Base-by-base conservation (phyloP, 176 grass and related monocot species). In the Typha latifolia region DNA sequence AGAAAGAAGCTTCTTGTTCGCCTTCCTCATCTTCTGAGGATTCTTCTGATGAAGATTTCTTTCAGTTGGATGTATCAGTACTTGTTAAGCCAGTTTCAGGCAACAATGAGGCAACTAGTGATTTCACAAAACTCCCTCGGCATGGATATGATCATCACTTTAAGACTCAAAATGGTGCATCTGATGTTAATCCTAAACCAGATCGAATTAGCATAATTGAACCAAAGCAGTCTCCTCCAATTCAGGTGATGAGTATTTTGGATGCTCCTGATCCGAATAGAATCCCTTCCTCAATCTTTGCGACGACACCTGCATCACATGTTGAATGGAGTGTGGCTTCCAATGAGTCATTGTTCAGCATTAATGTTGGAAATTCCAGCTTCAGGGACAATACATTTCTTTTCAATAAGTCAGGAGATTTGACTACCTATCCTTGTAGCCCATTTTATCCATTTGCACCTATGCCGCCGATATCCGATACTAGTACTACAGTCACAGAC, bases 311-410 rank as follows among this genome's bases (percentile, higher is more conserved):
- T 0, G 21, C 70, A 10, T 32, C 81, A 2, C 86, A 66, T 2
- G 49, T 69, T 3, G 91, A 96, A 19, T 90, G 87, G 91, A 96
- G 87, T 1, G 69, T 90, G 52, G 80, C 81, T 0, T 96, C 91
- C 1, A 96, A 96, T 37, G 91, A 96, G 61, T 90, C 84, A 26
- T 86, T 96, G 32, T 96, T 96, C 16, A 90, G 91, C 63, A 90
- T 96, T 51, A 83, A 85, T 4, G 56, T 80, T 0, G 81, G 79
- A 20, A 90, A 96, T 27, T 51, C 86, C 0, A 84, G 84, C 64
- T 89, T 90, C n/a, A 74, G 71, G 47, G 87, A 90, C 32, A 71
- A 73, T 72, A 18, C 78, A 27, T 63, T 75, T 21, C 6, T 85
- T 49, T 80, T 80, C 37, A 69, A 66, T 14, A 88, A 83, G 21